Conservation (phyloP, 441 rosid genomes). For the Hypseocharis bilobata region DNA sequence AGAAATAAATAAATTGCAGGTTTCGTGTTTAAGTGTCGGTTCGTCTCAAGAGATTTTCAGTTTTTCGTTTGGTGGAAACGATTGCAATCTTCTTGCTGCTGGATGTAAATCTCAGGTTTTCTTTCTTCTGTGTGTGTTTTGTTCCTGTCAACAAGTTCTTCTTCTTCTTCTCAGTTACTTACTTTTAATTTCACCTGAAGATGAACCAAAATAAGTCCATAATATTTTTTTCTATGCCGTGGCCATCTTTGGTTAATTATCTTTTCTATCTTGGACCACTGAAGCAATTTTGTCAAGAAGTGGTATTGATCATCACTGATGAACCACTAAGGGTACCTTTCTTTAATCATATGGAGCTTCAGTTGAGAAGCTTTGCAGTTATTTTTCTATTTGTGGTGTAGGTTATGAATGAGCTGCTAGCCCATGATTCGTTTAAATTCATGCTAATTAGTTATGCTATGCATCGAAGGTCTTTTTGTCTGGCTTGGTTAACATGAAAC, state of each 20-base stretch:
- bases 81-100: conserved; percentile 62
- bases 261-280: neutral
- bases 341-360: too few species aligned
- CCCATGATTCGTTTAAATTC: too few species aligned
- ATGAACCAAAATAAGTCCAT: neutral
- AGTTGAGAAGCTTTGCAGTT: too few species aligned
- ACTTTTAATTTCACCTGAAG: neutral
- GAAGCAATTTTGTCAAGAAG: neutral
- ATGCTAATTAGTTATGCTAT: too few species aligned
- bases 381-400: too few species aligned
- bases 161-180: neutral
- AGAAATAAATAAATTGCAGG: conserved; percentile 30
- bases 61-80: conserved; percentile 69
- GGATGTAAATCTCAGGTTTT: conserved; percentile 77
- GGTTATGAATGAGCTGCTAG: too few species aligned
- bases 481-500: too few species aligned
- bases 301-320: neutral
- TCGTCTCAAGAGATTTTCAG: conserved; percentile 58
- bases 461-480: too few species aligned
- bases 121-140: neutral
- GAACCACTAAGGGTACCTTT: neutral
- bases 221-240: neutral
- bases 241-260: neutral
- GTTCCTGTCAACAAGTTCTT: neutral
- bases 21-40: conserved; percentile 43